These are phyloP conservation scores for Leishmania mexicana DNA, from an alignment of 208 protist species.

Conservation along the genomic window DNA sequence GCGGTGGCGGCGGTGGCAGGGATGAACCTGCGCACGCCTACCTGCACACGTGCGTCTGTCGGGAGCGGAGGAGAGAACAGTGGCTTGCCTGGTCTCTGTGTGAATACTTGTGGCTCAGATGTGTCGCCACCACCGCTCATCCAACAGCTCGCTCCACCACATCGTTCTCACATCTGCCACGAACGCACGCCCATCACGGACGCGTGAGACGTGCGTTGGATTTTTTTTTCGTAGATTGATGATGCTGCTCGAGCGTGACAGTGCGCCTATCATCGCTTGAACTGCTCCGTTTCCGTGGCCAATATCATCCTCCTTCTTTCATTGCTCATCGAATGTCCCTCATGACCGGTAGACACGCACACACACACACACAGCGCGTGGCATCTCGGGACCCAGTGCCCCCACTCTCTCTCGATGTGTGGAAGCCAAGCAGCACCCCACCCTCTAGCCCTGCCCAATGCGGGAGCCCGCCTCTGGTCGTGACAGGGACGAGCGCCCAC, in stretches of 20 bases:
- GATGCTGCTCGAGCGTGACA: too few relatives aligned
- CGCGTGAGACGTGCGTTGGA: not conserved
- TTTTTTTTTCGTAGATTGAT: too few relatives aligned
- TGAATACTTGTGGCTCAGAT: not conserved
- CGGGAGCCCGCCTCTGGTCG: not conserved
- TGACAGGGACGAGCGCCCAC: not conserved
- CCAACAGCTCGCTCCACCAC: not conserved
- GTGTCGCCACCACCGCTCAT: not conserved
- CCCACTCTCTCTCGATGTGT: not conserved
- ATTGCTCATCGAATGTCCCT: not conserved
- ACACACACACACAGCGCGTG: not conserved
- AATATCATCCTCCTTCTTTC: not conserved
- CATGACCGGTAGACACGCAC: not conserved
- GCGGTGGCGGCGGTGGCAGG: too few relatives aligned
- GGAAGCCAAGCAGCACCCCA: too few relatives aligned
- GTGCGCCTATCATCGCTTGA: too few relatives aligned
- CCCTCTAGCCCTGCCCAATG: not conserved
- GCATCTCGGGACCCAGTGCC: not conserved
- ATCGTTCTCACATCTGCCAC: not conserved
- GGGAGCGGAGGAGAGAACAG: too few relatives aligned
- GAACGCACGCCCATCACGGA: not conserved
- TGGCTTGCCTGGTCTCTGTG: not conserved
- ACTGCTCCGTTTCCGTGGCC: too few relatives aligned
- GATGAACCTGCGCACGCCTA: not conserved
- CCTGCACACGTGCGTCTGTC: not conserved